Percentiles rank a stretch among this genome's conserved stretches.
These are phyloP conservation scores for Gaillardinia entomophila DNA, from an alignment of 805 yeast genomes.

Conservation along the genomic window DNA sequence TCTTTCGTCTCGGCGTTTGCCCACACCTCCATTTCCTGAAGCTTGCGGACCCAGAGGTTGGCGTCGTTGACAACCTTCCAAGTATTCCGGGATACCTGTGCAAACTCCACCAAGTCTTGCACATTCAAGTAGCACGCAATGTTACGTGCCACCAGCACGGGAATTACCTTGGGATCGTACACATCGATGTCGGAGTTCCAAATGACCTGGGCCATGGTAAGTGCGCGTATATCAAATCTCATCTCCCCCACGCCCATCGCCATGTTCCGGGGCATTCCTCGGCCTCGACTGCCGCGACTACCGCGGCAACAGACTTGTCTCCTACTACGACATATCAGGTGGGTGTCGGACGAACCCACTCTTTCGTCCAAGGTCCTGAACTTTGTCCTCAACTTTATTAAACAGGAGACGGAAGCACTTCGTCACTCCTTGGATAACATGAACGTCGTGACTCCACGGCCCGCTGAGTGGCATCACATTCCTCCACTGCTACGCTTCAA, in stretches of 20 bases:
- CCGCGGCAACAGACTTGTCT: background rate
- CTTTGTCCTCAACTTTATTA: conserved; percentile 4
- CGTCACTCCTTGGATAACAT: conserved; percentile 2
- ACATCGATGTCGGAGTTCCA: conserved; percentile 44
- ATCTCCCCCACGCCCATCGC: too few species aligned
- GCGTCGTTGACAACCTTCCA: conserved; percentile 33
- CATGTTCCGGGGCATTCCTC: too few species aligned
- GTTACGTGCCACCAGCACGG: conserved; percentile 29
- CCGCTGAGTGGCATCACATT: too few species aligned
- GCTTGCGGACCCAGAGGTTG: conserved; percentile 32
- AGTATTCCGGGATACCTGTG: conserved; percentile 33
- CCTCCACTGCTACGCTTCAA: background rate
- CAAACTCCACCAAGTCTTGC: conserved; percentile 33
- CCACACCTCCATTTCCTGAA: conserved; percentile 36
- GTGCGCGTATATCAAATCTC: background rate
- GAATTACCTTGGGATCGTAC: conserved; percentile 32
- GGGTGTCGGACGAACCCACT: too few species aligned
- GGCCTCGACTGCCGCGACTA: too few species aligned
- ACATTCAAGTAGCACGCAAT: conserved; percentile 30
- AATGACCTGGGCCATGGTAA: conserved; percentile 36
- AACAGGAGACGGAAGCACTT: conserved; percentile 7
- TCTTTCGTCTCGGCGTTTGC: conserved; percentile 8
- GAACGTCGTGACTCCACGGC: too few species aligned
- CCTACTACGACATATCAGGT: background rate
- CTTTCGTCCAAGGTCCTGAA: conserved; percentile 3